Percentiles rank a stretch among this genome's conserved stretches.
phyloP scores from a whole-genome alignment of 2,329 filamentous ascomycete genomes.

The Cladosporium sp. region DNA sequence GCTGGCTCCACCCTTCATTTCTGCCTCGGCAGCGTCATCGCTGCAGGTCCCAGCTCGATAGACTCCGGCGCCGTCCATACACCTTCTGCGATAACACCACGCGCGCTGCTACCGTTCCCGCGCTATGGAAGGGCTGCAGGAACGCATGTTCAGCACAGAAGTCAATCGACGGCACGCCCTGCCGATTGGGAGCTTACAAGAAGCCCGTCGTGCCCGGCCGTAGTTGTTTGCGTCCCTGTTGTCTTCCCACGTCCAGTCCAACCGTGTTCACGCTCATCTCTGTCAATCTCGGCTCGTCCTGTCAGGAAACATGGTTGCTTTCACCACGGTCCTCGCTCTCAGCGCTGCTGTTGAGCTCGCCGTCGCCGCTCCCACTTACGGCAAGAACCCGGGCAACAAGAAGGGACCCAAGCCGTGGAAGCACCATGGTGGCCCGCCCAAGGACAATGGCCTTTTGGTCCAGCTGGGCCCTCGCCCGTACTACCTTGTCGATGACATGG shows the following conservation, averaged over 20 bases:
- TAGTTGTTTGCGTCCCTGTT: neutral
- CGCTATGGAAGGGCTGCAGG: slow-evolving; percentile 2
- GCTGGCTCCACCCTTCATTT: no score
- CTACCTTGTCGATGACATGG: slow-evolving; percentile 59
- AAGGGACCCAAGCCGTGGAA: slow-evolving; percentile 1
- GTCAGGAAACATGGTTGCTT: neutral
- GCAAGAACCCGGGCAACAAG: neutral
- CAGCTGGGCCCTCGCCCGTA: slow-evolving; percentile 59
- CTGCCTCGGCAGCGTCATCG: slow-evolving; percentile 2
- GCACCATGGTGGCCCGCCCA: slow-evolving; percentile 6
- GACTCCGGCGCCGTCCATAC: neutral
- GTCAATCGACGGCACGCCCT: neutral
- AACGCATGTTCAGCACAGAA: neutral
- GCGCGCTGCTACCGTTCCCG: neutral
- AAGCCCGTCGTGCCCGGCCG: neutral
- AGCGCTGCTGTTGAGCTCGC: slow-evolving; percentile 7
- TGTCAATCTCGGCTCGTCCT: neutral
- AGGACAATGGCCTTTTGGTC: slow-evolving; percentile 32
- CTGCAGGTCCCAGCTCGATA: slow-evolving; percentile 5
- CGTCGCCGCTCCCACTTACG: slow-evolving; percentile 3
- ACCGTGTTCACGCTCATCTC: neutral
- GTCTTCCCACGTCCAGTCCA: neutral
- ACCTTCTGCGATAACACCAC: neutral
- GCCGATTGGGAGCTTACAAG: slow-evolving; percentile 5
- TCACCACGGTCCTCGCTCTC: slow-evolving; percentile 4